Evolutionary conservation across 2,329 filamentous ascomycete genomes (phyloP).

Genomic region (Coniosporium tulheliwenetii): DNA sequence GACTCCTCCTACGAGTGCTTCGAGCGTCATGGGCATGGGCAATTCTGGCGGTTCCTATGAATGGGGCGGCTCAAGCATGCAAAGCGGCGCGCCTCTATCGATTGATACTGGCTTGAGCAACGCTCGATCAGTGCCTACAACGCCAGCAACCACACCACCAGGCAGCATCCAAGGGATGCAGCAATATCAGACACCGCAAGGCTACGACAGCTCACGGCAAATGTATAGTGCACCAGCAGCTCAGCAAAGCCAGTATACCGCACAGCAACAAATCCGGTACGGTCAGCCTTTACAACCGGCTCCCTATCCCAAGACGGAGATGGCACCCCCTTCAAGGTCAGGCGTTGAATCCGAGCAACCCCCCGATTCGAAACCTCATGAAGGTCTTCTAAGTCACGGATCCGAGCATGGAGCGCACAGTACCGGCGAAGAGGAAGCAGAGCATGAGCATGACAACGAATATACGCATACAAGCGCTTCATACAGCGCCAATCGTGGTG

Average conservation of each 20-base stretch:
- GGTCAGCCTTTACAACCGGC: slow-evolving; percentile 33
- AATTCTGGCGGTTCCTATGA: slow-evolving; percentile 61
- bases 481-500: slow-evolving; percentile 56
- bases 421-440: slow-evolving; percentile 49
- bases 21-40: slow-evolving; percentile 65
- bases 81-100: slow-evolving; percentile 56
- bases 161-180: slow-evolving; percentile 68
- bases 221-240: slow-evolving; percentile 60
- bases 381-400: slow-evolving; percentile 6
- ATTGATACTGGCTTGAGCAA: slow-evolving; percentile 70
- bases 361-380: slow-evolving; percentile 26
- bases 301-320: slow-evolving; percentile 68
- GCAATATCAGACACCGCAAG: slow-evolving; percentile 54
- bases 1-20: slow-evolving; percentile 85
- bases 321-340: slow-evolving; percentile 62
- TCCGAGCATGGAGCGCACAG: slow-evolving; percentile 36
- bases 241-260: slow-evolving; percentile 45
- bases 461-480: slow-evolving; percentile 66
- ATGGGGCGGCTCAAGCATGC: slow-evolving; percentile 44
- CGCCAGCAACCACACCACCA: slow-evolving; percentile 81
- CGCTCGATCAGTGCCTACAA: slow-evolving; percentile 73
- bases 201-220: slow-evolving; percentile 61
- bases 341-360: slow-evolving; percentile 45
- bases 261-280: slow-evolving; percentile 56
- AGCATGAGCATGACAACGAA: slow-evolving; percentile 64